These are phyloP conservation scores for Trichaptum fuscoviolaceum DNA, from an alignment of 768 basidiomycete species.

Conservation along the genomic window DNA sequence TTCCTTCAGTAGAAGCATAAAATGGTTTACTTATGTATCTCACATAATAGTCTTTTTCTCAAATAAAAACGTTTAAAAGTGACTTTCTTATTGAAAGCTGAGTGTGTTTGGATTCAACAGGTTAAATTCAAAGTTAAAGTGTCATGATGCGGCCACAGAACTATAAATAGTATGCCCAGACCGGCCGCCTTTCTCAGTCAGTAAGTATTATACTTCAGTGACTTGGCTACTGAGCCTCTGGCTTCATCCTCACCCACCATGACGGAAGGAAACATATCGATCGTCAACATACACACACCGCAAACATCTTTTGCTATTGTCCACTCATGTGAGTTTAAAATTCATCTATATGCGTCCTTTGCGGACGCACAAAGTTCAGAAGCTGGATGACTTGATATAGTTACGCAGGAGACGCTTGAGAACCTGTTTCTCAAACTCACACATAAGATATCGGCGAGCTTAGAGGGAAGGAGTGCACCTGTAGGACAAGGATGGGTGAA, in stretches of 20 bases:
- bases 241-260: slow-evolving; percentile 17
- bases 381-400: slow-evolving; percentile 29
- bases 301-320: slow-evolving; percentile 66
- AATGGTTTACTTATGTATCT: no score
- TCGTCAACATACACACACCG: slow-evolving; percentile 76
- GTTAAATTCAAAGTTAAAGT: no score
- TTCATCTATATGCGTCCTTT: neutral
- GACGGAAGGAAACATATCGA: slow-evolving; percentile 32
- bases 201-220: no score
- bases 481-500: slow-evolving; percentile 81
- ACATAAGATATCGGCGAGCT: slow-evolving; percentile 36
- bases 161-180: neutral
- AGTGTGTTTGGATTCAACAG: no score
- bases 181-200: neutral
- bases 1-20: no score
- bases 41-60: no score
- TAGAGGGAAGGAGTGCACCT: slow-evolving; percentile 52
- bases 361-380: neutral
- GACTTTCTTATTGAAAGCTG: no score
- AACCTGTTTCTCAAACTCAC: slow-evolving; percentile 44
- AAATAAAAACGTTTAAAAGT: no score
- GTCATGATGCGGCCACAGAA: neutral
- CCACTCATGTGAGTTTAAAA: slow-evolving; percentile 58
- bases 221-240: slow-evolving; percentile 1
- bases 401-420: slow-evolving; percentile 60